A percentile compares a stretch with the other conserved stretches of the same genome.
Conservation (phyloP, 2,329 filamentous ascomycete species). For the Colletotrichum paranaense region DNA sequence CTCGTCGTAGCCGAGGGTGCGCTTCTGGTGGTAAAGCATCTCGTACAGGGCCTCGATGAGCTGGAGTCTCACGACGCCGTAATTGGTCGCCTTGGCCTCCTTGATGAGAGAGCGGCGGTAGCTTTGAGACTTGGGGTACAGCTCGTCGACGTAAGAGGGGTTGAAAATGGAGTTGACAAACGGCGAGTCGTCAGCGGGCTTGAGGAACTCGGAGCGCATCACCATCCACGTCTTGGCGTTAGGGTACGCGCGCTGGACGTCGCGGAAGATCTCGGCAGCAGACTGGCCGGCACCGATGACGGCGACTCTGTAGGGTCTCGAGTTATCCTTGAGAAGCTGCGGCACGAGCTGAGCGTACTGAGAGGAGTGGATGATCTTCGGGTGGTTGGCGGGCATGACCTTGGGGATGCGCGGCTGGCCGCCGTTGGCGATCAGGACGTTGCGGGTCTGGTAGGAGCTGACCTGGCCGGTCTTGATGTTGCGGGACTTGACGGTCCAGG, state of each 20-base stretch:
- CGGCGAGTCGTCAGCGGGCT: slow-evolving; percentile 93
- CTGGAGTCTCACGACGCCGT: slow-evolving; percentile 91
- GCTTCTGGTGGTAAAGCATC: slow-evolving; percentile 85
- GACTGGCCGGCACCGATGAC: slow-evolving; percentile 92
- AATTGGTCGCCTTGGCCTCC: slow-evolving; percentile 88
- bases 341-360: slow-evolving; percentile 78
- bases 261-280: slow-evolving; percentile 94
- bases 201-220: slow-evolving; percentile 85
- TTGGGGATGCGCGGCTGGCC: slow-evolving; percentile 77
- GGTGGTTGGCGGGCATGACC: slow-evolving; percentile 75
- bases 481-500: slow-evolving; percentile 75
- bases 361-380: slow-evolving; percentile 87
- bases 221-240: slow-evolving; percentile 82
- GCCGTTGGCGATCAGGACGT: slow-evolving; percentile 71
- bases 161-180: slow-evolving; percentile 97
- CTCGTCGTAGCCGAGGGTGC: slow-evolving; percentile 76
- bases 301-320: slow-evolving; percentile 77
- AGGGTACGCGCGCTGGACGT: slow-evolving; percentile 84
- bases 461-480: slow-evolving; percentile 68
- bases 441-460: slow-evolving; percentile 67
- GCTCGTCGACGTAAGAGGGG: slow-evolving; percentile 81
- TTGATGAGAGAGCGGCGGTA: slow-evolving; percentile 71
- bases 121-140: slow-evolving; percentile 75
- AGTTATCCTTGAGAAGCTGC: slow-evolving; percentile 66
- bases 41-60: slow-evolving; percentile 92